phyloP scores from a whole-genome alignment of 176 grass and related monocot genomes.

The Triticum turgidum region DNA sequence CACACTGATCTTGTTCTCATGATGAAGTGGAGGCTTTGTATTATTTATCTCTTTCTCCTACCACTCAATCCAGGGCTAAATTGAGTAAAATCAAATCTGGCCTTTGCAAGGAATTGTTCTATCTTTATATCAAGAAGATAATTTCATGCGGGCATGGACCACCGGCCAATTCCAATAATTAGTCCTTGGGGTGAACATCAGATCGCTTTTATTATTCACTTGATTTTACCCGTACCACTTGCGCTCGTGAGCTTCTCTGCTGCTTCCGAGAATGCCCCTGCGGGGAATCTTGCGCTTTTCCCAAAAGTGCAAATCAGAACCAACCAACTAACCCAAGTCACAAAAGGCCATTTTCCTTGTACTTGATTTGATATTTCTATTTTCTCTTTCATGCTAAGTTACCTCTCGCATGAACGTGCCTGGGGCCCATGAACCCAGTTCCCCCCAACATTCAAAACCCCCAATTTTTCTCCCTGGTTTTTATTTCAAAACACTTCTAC shows the following conservation, averaged over 20 bases:
- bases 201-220: constrained; percentile 36
- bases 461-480: neutral
- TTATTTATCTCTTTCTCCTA: neutral
- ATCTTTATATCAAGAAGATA: neutral
- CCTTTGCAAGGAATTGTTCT: neutral
- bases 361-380: constrained; percentile 34
- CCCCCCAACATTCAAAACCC: too few species aligned
- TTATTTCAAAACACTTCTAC: too few species aligned
- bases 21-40: neutral
- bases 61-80: neutral
- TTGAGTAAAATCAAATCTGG: neutral
- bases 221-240: constrained; percentile 7
- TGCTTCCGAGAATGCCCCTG: constrained; percentile 14
- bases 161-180: neutral
- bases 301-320: constrained; percentile 33
- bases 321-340: constrained; percentile 28
- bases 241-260: neutral
- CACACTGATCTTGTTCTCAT: neutral
- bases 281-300: constrained; percentile 44
- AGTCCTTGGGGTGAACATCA: neutral
- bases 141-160: neutral
- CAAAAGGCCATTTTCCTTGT: constrained; percentile 17
- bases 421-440: neutral
- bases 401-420: constrained; percentile 3
- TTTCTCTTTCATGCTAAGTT: constrained; percentile 28